Percentiles rank a stretch among this genome's conserved stretches.
Evolutionary conservation across 306 rosid species (phyloP).

Genomic region (Oxytropis ochrocephala): DNA sequence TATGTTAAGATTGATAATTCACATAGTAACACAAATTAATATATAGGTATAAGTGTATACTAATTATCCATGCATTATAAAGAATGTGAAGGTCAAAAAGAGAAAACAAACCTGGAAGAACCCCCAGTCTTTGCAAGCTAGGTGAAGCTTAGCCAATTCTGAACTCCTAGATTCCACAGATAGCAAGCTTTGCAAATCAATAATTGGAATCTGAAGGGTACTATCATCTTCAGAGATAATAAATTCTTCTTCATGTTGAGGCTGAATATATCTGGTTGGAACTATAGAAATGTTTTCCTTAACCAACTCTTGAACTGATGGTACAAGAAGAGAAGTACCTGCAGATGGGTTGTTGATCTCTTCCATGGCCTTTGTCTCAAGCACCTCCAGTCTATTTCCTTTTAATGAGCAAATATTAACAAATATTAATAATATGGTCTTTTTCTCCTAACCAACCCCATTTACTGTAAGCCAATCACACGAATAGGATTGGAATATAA

Average conservation of each 20-base stretch:
- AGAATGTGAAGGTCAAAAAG: neutral
- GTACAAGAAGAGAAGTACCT: constrained; percentile 30
- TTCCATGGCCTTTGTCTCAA: constrained; percentile 11
- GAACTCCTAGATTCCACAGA: neutral
- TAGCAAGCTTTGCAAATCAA: constrained; percentile 22
- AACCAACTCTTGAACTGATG: constrained; percentile 33
- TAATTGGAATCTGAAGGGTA: constrained; percentile 21
- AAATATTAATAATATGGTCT: too few relatives aligned
- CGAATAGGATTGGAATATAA: too few relatives aligned
- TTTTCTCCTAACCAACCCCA: too few relatives aligned
- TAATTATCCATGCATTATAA: too few relatives aligned
- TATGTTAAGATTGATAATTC: too few relatives aligned
- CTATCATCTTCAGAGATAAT: neutral
- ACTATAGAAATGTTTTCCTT: neutral
- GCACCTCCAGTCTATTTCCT: neutral
- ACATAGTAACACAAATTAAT: too few relatives aligned
- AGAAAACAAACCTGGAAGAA: constrained; percentile 29
- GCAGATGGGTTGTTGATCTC: neutral
- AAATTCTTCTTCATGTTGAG: neutral
- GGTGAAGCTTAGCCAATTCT: constrained; percentile 35
- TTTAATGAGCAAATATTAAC: too few relatives aligned
- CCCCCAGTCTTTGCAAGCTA: constrained; percentile 36
- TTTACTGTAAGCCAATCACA: too few relatives aligned
- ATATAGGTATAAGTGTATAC: too few relatives aligned
- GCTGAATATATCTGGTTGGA: constrained; percentile 31